Evolutionary conservation across 768 basidiomycete species (phyloP).

Genomic region (Suillus plorans): DNA sequence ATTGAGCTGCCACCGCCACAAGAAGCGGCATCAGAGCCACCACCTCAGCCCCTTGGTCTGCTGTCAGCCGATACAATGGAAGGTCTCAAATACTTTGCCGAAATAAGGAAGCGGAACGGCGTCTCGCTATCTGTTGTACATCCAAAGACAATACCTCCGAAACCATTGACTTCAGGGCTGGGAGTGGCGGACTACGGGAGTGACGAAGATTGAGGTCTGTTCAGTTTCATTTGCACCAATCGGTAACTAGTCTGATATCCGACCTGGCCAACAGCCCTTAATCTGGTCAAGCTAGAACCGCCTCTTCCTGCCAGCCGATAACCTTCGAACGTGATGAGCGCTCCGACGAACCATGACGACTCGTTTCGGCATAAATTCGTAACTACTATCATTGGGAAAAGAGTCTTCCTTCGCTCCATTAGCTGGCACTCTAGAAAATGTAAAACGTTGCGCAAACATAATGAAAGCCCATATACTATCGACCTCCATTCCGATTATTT

Average conservation of each 20-base stretch:
- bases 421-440: background rate
- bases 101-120: constrained; percentile 74
- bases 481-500: no score
- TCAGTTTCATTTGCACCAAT: constrained; percentile 1
- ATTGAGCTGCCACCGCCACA: constrained; percentile 29
- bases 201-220: constrained; percentile 46
- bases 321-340: background rate
- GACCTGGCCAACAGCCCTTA: background rate
- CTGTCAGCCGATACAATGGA: constrained; percentile 85
- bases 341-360: background rate
- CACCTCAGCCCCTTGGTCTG: constrained; percentile 52
- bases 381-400: background rate
- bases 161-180: constrained; percentile 42
- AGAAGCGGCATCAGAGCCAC: constrained; percentile 28
- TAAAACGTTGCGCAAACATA: background rate
- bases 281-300: background rate
- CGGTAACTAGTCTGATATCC: background rate
- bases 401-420: background rate
- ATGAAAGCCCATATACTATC: background rate
- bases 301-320: background rate
- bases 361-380: background rate
- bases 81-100: constrained; percentile 87
- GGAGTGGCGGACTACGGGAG: constrained; percentile 79
- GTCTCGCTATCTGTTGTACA: constrained; percentile 7
- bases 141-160: constrained; percentile 30